Conservation (phyloP, 768 basidiomycete species). For the Pholiota conissans region DNA sequence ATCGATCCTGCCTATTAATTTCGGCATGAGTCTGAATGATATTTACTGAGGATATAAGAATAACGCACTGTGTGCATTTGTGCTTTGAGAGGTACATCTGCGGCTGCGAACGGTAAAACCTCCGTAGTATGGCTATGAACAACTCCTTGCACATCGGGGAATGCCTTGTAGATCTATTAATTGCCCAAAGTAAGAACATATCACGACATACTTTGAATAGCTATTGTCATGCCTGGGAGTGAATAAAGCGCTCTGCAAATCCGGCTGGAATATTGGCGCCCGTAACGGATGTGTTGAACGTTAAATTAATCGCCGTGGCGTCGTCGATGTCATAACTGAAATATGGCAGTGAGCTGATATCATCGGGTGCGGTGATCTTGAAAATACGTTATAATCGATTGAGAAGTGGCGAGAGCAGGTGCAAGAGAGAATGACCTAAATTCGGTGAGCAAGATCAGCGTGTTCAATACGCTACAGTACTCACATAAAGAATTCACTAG, state of each 20-base stretch:
- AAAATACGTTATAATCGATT: constrained; percentile 19
- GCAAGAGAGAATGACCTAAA: constrained; percentile 21
- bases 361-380: background rate
- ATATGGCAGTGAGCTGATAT: background rate
- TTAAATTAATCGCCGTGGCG: constrained; percentile 18
- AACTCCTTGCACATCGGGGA: constrained; percentile 17
- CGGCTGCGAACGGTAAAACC: constrained; percentile 19
- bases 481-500: constrained; percentile 22
- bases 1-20: constrained; percentile 17
- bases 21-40: too few species aligned
- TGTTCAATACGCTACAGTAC: background rate
- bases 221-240: constrained; percentile 14
- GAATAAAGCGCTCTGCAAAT: constrained; percentile 21
- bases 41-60: background rate
- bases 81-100: constrained; percentile 17
- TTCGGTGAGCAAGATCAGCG: background rate
- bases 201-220: background rate
- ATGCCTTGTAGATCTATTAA: constrained; percentile 18
- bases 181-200: background rate
- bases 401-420: constrained; percentile 17
- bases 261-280: constrained; percentile 17
- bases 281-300: constrained; percentile 18
- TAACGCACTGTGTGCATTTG: constrained; percentile 21
- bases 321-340: constrained; percentile 20
- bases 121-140: constrained; percentile 22